phyloP scores from a whole-genome alignment of 306 rosid species.

The Mimosa bimucronata region DNA sequence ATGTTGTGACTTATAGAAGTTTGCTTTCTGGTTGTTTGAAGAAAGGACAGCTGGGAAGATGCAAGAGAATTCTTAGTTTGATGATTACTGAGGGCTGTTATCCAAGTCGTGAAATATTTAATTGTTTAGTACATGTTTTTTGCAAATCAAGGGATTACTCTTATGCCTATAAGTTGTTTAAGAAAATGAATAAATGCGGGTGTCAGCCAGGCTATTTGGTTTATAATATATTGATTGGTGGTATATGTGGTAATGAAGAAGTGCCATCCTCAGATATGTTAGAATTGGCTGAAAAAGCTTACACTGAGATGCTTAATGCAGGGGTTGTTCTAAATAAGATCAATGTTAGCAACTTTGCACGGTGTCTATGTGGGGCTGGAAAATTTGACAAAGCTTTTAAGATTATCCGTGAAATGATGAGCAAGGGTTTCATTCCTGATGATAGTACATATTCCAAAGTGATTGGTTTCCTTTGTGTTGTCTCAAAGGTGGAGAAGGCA shows the following conservation, averaged over 20 bases:
- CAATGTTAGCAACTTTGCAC: constrained; percentile 69
- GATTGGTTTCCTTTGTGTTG: constrained; percentile 74
- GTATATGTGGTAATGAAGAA: constrained; percentile 61
- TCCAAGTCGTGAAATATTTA: constrained; percentile 73
- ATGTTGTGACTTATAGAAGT: constrained; percentile 63
- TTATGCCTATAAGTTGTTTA: constrained; percentile 75
- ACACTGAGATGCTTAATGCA: constrained; percentile 70
- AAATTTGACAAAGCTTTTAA: constrained; percentile 74
- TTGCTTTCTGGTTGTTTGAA: constrained; percentile 77
- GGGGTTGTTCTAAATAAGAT: constrained; percentile 75
- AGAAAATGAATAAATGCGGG: constrained; percentile 67
- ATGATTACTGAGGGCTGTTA: constrained; percentile 86
- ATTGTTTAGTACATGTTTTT: constrained; percentile 77
- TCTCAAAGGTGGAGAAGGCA: constrained; percentile 79
- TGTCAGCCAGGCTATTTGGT: constrained; percentile 72
- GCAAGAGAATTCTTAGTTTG: constrained; percentile 85
- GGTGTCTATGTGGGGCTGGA: constrained; percentile 76
- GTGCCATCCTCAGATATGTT: constrained; percentile 55
- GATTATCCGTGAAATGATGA: constrained; percentile 78
- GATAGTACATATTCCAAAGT: constrained; percentile 79
- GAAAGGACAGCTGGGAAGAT: constrained; percentile 74
- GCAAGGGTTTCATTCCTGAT: constrained; percentile 80
- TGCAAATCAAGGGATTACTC: constrained; percentile 68
- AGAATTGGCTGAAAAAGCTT: constrained; percentile 79
- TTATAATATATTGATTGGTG: constrained; percentile 78